Conservation (phyloP, 805 yeast genomes). For the Teunomyces tritomae region DNA sequence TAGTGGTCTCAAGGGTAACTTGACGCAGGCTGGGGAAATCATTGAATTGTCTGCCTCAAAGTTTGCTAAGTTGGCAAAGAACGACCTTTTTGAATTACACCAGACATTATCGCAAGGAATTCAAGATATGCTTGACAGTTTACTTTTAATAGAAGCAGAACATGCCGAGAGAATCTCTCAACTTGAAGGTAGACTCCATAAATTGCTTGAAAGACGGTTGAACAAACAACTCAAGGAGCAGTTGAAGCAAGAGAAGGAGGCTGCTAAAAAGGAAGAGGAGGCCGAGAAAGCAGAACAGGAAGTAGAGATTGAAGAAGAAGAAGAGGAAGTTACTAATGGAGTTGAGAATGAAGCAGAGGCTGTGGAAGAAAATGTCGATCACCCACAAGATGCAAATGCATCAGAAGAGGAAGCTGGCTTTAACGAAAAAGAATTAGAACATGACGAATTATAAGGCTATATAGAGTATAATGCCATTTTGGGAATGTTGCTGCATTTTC, state of each 20-base stretch:
- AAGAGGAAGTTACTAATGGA: constrained; percentile 5
- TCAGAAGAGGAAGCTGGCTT: constrained; percentile 6
- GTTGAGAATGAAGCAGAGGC: constrained; percentile 6
- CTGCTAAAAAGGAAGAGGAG: constrained; percentile 19
- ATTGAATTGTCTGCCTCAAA: constrained; percentile 15
- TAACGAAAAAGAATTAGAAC: constrained; percentile 13
- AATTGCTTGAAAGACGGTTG: constrained; percentile 27
- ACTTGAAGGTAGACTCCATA: constrained; percentile 27
- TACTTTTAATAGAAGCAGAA: constrained; percentile 24
- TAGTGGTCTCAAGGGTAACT: constrained; percentile 22
- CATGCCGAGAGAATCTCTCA: constrained; percentile 28
- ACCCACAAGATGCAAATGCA: constrained; percentile 6
- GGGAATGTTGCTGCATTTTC: not conserved
- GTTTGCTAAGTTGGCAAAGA: constrained; percentile 21
- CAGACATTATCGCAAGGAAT: constrained; percentile 26
- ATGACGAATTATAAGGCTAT: constrained; percentile 17
- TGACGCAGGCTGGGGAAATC: constrained; percentile 27
- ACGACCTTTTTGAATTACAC: constrained; percentile 23
- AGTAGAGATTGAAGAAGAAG: constrained; percentile 7
- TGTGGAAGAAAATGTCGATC: constrained; percentile 8
- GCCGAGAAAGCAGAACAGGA: constrained; percentile 9
- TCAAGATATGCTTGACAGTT: constrained; percentile 28
- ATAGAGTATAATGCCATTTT: not conserved
- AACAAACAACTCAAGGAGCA: constrained; percentile 33
- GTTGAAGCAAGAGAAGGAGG: constrained; percentile 24